Base-by-base conservation (phyloP, 2,329 filamentous ascomycete genomes). In the Zalaria sp. region DNA sequence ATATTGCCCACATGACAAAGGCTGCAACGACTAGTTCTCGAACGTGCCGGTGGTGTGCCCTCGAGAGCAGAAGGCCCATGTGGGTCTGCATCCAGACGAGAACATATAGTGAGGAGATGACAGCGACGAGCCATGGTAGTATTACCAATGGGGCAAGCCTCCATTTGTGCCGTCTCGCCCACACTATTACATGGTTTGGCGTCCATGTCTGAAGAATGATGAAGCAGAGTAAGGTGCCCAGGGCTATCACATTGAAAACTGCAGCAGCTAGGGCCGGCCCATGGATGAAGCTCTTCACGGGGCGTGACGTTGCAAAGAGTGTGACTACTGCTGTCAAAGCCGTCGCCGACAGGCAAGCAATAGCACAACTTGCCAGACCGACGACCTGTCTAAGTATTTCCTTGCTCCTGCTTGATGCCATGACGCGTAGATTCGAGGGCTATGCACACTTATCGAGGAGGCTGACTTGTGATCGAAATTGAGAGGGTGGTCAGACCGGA, bases 1-100 rank as follows among this genome's bases (percentile, higher is more conserved):
- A 50, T 18, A 56, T 38, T 6, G 47, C 39, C 41, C 50, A 52
- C 34, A 54, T 48, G 9, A 52, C 53, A 6, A 58, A 37, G 31
- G 55, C 54, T 29, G 51, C 51, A 27, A 35, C 45, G 27, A 52
- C 43, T 29, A 51, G 35, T n/a, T 37, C 27, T 27, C 18, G 11
- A 27, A 39, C 32, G 26, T 40, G 27, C 11, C 25, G 34, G 11
- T 35, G 35, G 26, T 45, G 34, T n/a, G 32, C 34, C 28, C 42
- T 37, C 18, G 44, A 34, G 5, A 38, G 27, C 27, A 37, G 35
- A 5, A 37, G 25, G 3, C 29, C 25, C 10, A 41, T 39, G 7
- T 43, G 41, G n/a, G 34, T 32, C 25, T 44, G 39, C 34, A 44
- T 47, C 41, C 44, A 48, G 31, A 41, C 45, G 3, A 53, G 37